phyloP scores from a whole-genome alignment of 1,139 yeast genomes.

The Saccharomyces hybrid region DNA sequence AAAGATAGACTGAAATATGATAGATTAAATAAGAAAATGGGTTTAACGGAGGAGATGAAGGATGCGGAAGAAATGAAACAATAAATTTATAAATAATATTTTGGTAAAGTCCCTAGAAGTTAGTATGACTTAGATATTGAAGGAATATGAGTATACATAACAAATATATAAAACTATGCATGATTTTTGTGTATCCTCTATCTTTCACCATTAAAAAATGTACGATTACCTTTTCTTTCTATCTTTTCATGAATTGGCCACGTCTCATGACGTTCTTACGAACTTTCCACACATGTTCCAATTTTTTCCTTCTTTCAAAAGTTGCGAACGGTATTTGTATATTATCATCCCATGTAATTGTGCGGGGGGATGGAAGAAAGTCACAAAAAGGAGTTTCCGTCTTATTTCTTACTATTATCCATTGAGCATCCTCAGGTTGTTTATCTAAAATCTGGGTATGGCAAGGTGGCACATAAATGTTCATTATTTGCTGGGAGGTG shows the following conservation, averaged over 20 bases:
- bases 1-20: conserved; percentile 75
- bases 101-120: not conserved
- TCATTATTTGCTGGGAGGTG: conserved; percentile 34
- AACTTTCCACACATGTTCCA: conserved; percentile 55
- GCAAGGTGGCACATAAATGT: conserved; percentile 49
- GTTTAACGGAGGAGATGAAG: conserved; percentile 38
- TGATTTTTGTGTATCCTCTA: not conserved
- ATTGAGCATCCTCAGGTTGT: conserved; percentile 28
- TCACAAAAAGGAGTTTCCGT: conserved; percentile 53
- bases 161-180: not conserved
- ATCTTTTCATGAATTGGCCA: conserved; percentile 30
- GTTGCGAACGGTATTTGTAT: conserved; percentile 44
- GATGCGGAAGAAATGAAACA: not conserved
- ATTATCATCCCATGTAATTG: conserved; percentile 14
- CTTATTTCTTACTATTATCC: conserved; percentile 56
- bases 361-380: conserved; percentile 29
- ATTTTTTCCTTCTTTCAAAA: conserved; percentile 37
- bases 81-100: not conserved
- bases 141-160: not conserved
- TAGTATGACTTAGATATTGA: not conserved
- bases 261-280: conserved; percentile 58
- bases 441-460: conserved; percentile 1
- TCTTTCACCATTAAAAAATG: not conserved
- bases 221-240: not conserved
- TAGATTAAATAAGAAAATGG: conserved; percentile 49